Conservation (phyloP, 2,329 filamentous ascomycete species). For the Didymellaceae sp. region DNA sequence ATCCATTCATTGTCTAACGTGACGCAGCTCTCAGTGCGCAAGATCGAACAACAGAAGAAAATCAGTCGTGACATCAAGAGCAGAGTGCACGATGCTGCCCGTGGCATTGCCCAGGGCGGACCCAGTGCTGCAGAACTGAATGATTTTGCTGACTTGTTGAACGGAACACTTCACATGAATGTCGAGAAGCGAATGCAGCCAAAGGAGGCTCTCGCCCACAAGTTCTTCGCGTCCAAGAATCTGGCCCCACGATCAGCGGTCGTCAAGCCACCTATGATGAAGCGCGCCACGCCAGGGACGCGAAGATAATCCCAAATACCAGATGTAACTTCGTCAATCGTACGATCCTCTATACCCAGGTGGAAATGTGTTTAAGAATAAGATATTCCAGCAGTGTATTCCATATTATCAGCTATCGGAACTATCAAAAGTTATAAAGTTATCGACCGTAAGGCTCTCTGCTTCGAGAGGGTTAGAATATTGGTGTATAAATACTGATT, state of each 20-base stretch:
- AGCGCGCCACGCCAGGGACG: constrained; percentile 24
- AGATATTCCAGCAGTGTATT: too few relatives aligned
- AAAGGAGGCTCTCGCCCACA: constrained; percentile 83
- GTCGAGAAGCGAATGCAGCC: constrained; percentile 91
- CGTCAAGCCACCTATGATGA: constrained; percentile 36
- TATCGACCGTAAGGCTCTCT: too few relatives aligned
- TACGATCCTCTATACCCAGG: too few relatives aligned
- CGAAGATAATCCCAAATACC: too few relatives aligned
- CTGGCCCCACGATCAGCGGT: constrained; percentile 33
- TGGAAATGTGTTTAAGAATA: too few relatives aligned
- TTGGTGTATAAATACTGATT: too few relatives aligned
- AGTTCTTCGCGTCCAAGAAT: constrained; percentile 70
- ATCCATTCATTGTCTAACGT: too few relatives aligned
- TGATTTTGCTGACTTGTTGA: constrained; percentile 84
- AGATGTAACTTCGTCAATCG: too few relatives aligned
- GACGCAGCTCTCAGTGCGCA: constrained; percentile 68
- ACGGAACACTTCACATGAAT: constrained; percentile 86
- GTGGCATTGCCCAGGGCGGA: constrained; percentile 70
- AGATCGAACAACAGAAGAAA: constrained; percentile 68
- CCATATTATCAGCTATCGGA: too few relatives aligned
- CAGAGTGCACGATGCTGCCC: constrained; percentile 73
- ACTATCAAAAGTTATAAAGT: too few relatives aligned
- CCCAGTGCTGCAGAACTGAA: constrained; percentile 77
- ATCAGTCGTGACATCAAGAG: constrained; percentile 74
- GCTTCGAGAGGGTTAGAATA: too few relatives aligned